Conservation (phyloP, 768 basidiomycete genomes). For the Lactarius psammicola region DNA sequence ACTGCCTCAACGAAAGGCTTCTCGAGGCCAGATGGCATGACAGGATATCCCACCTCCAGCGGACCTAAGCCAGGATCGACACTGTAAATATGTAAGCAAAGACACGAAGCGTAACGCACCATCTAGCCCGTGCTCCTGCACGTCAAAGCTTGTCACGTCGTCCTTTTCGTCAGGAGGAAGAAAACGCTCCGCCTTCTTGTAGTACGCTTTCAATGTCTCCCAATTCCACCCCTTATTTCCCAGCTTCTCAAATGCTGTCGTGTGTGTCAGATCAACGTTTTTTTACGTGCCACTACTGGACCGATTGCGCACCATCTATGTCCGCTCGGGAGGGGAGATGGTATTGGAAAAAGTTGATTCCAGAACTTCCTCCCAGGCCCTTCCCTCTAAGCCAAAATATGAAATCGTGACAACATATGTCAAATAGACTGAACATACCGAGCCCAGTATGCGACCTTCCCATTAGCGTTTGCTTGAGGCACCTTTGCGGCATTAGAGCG, state of each 20-base stretch:
- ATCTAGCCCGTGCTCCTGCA: constrained; percentile 19
- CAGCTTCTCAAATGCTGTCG: constrained; percentile 27
- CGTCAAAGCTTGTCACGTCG: constrained; percentile 12
- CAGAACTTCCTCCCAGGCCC: constrained; percentile 31
- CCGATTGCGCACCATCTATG: constrained; percentile 24
- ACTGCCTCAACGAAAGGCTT: constrained; percentile 13
- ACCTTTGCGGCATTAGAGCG: constrained; percentile 4
- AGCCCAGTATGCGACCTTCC: background rate
- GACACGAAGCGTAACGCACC: background rate
- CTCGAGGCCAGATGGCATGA: constrained; percentile 12
- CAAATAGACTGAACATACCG: constrained; percentile 3
- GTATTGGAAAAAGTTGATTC: constrained; percentile 27
- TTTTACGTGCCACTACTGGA: too few relatives aligned
- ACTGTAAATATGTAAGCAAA: background rate
- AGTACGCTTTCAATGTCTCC: constrained; percentile 26
- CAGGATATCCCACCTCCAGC: constrained; percentile 14
- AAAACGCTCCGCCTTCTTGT: constrained; percentile 26
- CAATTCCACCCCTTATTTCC: constrained; percentile 34
- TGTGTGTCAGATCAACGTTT: background rate
- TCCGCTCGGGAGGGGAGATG: constrained; percentile 22
- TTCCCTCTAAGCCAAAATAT: constrained; percentile 29
- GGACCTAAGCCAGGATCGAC: constrained; percentile 14
- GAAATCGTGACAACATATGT: background rate
- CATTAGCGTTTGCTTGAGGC: constrained; percentile 17
- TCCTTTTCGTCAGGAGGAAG: constrained; percentile 4